A percentile compares a stretch with the other conserved stretches of the same genome.
phyloP scores from a whole-genome alignment of 345 rosid genomes.

The Clausena lansium region DNA sequence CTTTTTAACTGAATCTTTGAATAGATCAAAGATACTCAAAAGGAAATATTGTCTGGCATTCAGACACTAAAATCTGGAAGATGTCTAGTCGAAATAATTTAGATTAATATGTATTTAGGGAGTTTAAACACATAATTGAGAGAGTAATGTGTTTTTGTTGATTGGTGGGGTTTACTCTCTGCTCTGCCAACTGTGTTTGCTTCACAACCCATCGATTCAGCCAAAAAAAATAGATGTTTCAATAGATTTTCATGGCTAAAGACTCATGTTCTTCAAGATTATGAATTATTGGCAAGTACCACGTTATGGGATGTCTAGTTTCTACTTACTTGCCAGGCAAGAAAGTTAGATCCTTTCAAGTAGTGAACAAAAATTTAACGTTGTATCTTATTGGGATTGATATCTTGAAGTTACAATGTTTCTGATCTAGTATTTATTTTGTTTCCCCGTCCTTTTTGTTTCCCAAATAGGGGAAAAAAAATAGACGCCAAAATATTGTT shows the following conservation, averaged over 20 bases:
- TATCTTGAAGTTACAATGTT: no score
- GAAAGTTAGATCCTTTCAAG: not conserved
- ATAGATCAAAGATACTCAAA: conserved; percentile 22
- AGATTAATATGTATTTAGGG: conserved; percentile 10
- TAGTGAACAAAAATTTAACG: not conserved
- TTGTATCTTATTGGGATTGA: not conserved
- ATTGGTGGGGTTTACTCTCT: conserved; percentile 25
- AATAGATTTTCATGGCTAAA: conserved; percentile 15
- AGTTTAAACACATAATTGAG: not conserved
- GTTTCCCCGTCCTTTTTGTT: no score
- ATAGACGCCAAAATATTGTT: no score
- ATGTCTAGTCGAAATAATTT: conserved; percentile 2
- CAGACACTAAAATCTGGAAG: conserved; percentile 1
- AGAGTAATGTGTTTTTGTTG: conserved; percentile 22
- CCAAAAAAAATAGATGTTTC: conserved; percentile 8
- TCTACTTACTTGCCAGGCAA: conserved; percentile 1
- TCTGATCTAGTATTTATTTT: no score
- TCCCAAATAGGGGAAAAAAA: no score
- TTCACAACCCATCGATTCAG: not conserved
- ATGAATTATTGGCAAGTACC: not conserved
- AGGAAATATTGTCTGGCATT: conserved; percentile 22
- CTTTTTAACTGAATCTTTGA: conserved; percentile 26
- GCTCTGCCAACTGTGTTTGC: conserved; percentile 30
- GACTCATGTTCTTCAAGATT: not conserved
- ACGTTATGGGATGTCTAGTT: conserved; percentile 8